Base-by-base conservation (phyloP, 139 green algal species). In the Chlamydomonas sp. region DNA sequence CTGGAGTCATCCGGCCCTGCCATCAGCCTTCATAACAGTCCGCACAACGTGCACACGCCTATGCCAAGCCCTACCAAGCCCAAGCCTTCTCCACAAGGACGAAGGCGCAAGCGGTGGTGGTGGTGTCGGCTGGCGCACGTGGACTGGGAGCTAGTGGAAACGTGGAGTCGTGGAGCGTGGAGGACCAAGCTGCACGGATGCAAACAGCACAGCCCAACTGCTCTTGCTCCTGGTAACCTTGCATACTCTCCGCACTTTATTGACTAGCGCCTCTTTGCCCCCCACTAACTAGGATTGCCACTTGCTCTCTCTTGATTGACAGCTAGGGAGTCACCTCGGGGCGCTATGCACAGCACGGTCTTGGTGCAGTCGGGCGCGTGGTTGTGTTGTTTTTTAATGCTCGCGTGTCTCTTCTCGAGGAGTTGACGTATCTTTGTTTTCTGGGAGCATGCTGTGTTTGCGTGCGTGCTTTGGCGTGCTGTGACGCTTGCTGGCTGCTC, bases 1-100 rank as follows among this genome's bases (percentile, higher is more conserved):
- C 83, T 88, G 73, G 83, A 82, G 83, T 82, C 73, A 64, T 88
- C 84, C 84, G 74, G 84, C 84, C 84, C 17, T 88, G 84, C 84
- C 84, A 88, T 88, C 84, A 88, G 84, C 84, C 75, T 59, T 74
- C 57, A 58, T 72, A 74, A 49, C 31, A 49, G 31, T 61, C 66
- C n/a, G 20, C 59, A 58, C 80, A 86, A 69, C 80, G 69, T 49
- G 31, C 31, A 49, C 31, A 49, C 31, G 31, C 31, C 31, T 49
- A 49, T 71, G 66, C 20, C 80, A 86, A 59, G 80, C 80, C 80
- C 67, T 69, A 86, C 82, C 82, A 86, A 86, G 82, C 82, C 71
- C 82, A 66, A 87, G 83, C 83, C 83, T 87, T 80, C 71, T 64
- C 83, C 76, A 14, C n/a, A 72, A 73, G 63, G 83, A 73, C 62